A percentile compares a stretch with the other conserved stretches of the same genome.
Evolutionary conservation across 768 basidiomycete genomes (phyloP).

Genomic region (Termitomyces sp.): DNA sequence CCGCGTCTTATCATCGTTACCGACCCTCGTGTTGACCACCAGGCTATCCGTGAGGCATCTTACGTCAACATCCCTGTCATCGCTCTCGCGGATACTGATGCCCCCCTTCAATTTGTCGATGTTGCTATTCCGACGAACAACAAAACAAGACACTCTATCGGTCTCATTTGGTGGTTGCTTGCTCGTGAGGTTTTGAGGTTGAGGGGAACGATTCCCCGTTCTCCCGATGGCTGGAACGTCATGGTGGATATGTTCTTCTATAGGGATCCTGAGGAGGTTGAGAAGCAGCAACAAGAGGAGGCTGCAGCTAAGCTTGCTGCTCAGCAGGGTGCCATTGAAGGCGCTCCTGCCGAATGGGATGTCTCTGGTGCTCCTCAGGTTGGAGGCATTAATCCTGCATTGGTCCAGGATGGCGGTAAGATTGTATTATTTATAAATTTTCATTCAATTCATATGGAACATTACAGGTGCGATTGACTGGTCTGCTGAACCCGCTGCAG

Average conservation of each 20-base stretch:
- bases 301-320: conserved; percentile 78
- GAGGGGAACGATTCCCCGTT: conserved; percentile 88
- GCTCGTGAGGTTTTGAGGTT: conserved; percentile 96
- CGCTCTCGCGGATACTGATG: conserved; percentile 98
- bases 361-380: conserved; percentile 59
- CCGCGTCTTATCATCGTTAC: conserved; percentile 97
- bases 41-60: conserved; percentile 99
- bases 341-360: conserved; percentile 70
- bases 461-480: conserved; percentile 72
- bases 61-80: conserved; percentile 99
- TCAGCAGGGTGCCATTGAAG: conserved; percentile 36
- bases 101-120: conserved; percentile 96
- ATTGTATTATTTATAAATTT: conserved; percentile 15
- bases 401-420: conserved; percentile 58
- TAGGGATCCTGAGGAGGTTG: conserved; percentile 98
- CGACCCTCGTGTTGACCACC: conserved; percentile 99
- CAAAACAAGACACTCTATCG: conserved; percentile 96
- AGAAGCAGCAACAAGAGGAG: conserved; percentile 95
- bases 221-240: conserved; percentile 91
- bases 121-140: conserved; percentile 99
- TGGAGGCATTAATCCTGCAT: conserved; percentile 72
- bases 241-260: conserved; percentile 99
- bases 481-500: conserved; percentile 59
- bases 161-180: conserved; percentile 97
- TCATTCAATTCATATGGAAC: neutral